Evolutionary conservation across 345 rosid genomes (phyloP), one percentile per base, ranked within the genome.

Genomic region (Salix suchowensis): DNA sequence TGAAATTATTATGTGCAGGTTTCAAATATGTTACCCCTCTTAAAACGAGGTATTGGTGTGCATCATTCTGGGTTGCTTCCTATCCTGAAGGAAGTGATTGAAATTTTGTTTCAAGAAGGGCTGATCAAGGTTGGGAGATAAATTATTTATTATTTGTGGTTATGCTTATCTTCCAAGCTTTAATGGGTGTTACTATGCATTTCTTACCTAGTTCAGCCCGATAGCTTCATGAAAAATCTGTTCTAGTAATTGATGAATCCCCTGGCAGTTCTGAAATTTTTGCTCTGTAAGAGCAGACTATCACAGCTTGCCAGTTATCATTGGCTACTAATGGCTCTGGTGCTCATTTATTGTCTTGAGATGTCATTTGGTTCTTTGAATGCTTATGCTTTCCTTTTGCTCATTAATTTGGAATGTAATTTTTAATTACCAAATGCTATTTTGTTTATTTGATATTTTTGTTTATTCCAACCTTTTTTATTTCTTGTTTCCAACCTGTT

Each of bases 51-150:
- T 73, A 93, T 96, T 72, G 99, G 98, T 0, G 99, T 96, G 84
- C 98, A 96, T 84, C 99, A 96, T 86, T 96, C 99, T 77, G 99
- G 99, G 28, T 85, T 96, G 91, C 98, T 96, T 82, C 99, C 99
- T 40, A 93, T 96, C 78, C 84, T 96, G 79, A 96, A 96, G 85
- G 99, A 96, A 89, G 99, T 96, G 77, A 96, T 91, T 68, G 99
- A 96, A 87, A 93, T 96, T 84, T 85, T 93, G 65, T 96, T 96
- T 85, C 99, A 96, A 82, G 99, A 93, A 88, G 99, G 99, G n/a
- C 79, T 93, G 40, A 91, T 96, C 77, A 96, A 96, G 98, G 98
- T 96, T 75, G 39, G 44, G 14, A 66, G 69, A 28, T 67, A 15
- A 15, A 18, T 55, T 50, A 12, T 30, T 11, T 34, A 2, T 65